Base-by-base conservation (phyloP, 345 rosid genomes). In the Pistacia atlantica region DNA sequence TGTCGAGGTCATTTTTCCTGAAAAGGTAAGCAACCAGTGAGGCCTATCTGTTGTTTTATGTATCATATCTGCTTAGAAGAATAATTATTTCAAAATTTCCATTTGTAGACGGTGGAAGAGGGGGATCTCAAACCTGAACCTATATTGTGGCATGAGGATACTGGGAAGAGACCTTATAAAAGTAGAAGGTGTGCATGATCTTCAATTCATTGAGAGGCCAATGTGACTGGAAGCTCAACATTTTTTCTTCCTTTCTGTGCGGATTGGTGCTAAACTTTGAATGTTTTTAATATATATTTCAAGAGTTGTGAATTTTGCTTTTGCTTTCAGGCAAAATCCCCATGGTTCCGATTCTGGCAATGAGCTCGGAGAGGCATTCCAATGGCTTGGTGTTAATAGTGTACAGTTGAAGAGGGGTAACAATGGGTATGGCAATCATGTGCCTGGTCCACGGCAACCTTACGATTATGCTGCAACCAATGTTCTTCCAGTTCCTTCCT, bases 101-200 rank as follows among this genome's bases (percentile, higher is more conserved):
- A 31, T 31, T 80, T 79, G 59, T 89, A 95, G 99, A 84, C 73
- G 37, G 89, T 96, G 71, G 74, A 83, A 46, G 56, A 54, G 10
- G 86, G 82, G 72, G 97, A 93, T 86, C 52, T 92, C 78, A 87
- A 91, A 81, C 84, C 87, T 74, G 88, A 60, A 42, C 86, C 90
- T 77, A 78, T 68, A 70, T 75, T 92, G 73, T 96, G 99, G 99
- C 99, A 93, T 80, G 97, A 92, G 81, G 95, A 92, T 73, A 75
- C 83, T 78, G 71, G 86, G 75, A 83, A 87, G 83, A 85, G 83
- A 83, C 89, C 89, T 11, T 81, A 87, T 86, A 85, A 81, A 71
- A 81, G 77, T 77, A 75, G 85, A 52, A 83, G 91, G 86, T 80
- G 71, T n/a, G 51, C 14, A 35, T 52, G 51, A 59, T 42, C 28